phyloP scores from a whole-genome alignment of 2,329 filamentous ascomycete genomes.

The Fusarium sp. region DNA sequence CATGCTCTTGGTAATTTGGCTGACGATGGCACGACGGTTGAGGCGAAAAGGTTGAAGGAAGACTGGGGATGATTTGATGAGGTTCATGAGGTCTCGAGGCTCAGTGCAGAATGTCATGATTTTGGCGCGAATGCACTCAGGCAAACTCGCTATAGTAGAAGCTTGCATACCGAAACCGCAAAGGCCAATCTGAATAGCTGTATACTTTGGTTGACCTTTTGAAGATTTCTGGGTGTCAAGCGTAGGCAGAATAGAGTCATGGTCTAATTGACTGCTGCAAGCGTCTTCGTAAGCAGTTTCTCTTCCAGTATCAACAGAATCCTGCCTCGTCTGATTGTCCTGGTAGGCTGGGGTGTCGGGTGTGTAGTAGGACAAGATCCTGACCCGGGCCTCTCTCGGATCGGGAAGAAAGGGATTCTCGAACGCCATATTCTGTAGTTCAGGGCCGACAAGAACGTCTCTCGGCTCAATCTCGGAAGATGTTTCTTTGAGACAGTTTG shows the following conservation, averaged over 20 bases:
- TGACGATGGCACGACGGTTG: not conserved
- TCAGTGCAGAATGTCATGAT: not conserved
- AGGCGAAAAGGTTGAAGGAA: not conserved
- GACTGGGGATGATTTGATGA: not conserved
- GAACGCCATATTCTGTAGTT: not conserved
- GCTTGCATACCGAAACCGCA: not conserved
- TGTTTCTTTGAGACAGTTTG: rapidly evolving
- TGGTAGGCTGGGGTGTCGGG: not conserved
- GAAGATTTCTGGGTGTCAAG: not conserved
- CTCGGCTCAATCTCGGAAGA: no score
- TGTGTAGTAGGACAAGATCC: not conserved
- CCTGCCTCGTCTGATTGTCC: rapidly evolving
- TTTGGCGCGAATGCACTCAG: not conserved
- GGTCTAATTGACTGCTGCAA: not conserved
- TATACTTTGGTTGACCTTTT: rapidly evolving
- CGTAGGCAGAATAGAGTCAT: not conserved
- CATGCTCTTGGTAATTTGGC: not conserved
- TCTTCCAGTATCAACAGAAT: not conserved
- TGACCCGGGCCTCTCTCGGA: not conserved
- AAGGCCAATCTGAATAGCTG: not conserved
- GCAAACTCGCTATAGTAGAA: not conserved
- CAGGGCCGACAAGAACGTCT: no score
- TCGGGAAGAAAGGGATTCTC: not conserved
- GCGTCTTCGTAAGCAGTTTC: not conserved
- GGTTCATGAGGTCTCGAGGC: not conserved